Evolutionary conservation across 306 rosid genomes (phyloP), one percentile per base, ranked within the genome.

Genomic region (Abrus precatorius): DNA sequence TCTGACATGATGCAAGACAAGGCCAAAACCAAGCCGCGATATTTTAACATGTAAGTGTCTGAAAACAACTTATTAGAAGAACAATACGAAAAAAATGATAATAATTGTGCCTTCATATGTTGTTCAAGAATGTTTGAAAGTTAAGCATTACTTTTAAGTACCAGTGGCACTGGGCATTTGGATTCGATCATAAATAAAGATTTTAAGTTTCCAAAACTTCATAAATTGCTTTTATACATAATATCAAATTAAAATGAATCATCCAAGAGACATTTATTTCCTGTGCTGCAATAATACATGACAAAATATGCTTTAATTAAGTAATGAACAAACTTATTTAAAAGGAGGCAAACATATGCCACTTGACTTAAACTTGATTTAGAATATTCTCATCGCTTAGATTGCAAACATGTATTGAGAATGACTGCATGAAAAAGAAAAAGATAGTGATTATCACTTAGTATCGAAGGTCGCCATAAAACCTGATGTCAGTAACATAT

Each of bases 401-500:
- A 48, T 28, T 27, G 32, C 9, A 60, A 70, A 60, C 20, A 57
- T 68, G 49, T 10, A 45, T 38, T 28, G 34, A 27, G 40, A 45
- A 71, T 52, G 29, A 36, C 1, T 41, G 72, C 32, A 28, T 20
- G 54, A 10, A 36, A 41, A 63, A 38, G 40, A 63, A 7, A 64
- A 36, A n/a, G 5, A 64, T 14, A 14, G 57, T 55, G 32, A 43
- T 12, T 32, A 47, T 75, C 44, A 48, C 59, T 47, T 30, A 27
- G 60, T n/a, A 63, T 45, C 29, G 3, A 52, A 75, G 69, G 81
- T 14, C 56, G 32, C 13, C 27, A 14, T 48, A 66, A 74, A 79
- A 93, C 97, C 97, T 82, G 87, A 93, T 84, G 74, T 90, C 97
- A 3, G 89, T 84, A 67, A 93, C 90, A 69, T 75, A 69, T 64